phyloP scores from a whole-genome alignment of 495 filamentous ascomycete species.

The Trichoderma asperelloides region DNA sequence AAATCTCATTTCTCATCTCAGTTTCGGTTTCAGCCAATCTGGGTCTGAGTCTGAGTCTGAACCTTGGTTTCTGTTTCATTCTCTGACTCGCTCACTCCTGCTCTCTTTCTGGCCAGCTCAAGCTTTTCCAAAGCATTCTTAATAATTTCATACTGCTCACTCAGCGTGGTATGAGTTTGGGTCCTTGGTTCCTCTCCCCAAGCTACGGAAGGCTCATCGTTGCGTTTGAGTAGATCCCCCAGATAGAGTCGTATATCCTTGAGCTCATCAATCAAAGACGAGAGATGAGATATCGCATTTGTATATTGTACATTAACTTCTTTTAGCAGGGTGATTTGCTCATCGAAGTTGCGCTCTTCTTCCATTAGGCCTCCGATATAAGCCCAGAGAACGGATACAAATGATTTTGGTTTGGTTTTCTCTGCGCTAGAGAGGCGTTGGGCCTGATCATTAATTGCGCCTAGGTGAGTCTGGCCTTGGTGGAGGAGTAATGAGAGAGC shows the following conservation, averaged over 20 bases:
- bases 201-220: slow-evolving; percentile 50
- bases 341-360: slow-evolving; percentile 44
- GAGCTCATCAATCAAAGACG: slow-evolving; percentile 51
- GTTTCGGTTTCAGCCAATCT: not conserved
- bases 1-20: not conserved
- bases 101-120: slow-evolving; percentile 45
- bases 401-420: slow-evolving; percentile 44
- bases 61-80: not conserved
- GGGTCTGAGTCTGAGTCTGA: not conserved
- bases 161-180: slow-evolving; percentile 43
- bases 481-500: slow-evolving; percentile 46
- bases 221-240: slow-evolving; percentile 57
- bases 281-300: slow-evolving; percentile 50
- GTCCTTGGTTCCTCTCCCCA: slow-evolving; percentile 15
- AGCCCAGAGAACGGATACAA: slow-evolving; percentile 59
- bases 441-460: slow-evolving; percentile 54
- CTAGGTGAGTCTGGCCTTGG: slow-evolving; percentile 53
- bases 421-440: slow-evolving; percentile 43
- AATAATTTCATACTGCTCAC: slow-evolving; percentile 62
- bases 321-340: slow-evolving; percentile 47
- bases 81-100: slow-evolving; percentile 49
- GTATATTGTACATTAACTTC: slow-evolving; percentile 52
- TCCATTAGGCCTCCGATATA: slow-evolving; percentile 55
- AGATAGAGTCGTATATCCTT: slow-evolving; percentile 56
- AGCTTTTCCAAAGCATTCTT: slow-evolving; percentile 57